Base-by-base conservation (phyloP, 495 filamentous ascomycete genomes). In the Hyaloscypha bicolor region DNA sequence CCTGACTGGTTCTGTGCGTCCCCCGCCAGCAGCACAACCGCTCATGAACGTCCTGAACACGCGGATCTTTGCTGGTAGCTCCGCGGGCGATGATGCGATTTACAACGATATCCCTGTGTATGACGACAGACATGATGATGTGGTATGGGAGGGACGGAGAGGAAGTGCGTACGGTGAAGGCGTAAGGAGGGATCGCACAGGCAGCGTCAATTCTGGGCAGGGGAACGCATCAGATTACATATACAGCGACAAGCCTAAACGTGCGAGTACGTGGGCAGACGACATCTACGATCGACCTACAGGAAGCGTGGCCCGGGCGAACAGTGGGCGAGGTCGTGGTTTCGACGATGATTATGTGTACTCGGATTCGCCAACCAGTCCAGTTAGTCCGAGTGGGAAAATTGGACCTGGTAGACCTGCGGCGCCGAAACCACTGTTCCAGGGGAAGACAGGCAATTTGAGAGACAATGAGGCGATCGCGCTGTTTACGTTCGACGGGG, bases 21-120 rank as follows among this genome's bases (percentile, higher is more conserved):
- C 93, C 19, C 94, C 95, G 9, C 88, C 91, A 14, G 87, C 89
- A 31, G 91, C 95, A 8, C 90, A 91, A 53, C 91, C 94, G 22
- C 84, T 99, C 29, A 88, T 95, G 83, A 86, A 81, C 58, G 86
- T 99, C 16, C 80, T 99, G 66, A 93, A 91, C 73, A 92, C 93
- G 6, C 85, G 93, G 31, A 85, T 90, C 59, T 99, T 99, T 78
- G 83, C 85, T 35, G 93, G 93, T 32, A 80, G 86, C 60, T 73
- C 78, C 2, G 71, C 73, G 2, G 76, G 79, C 35, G 82, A 83
- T 21, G 88, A 91, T 68, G 75, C 80, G 32, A 96, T 95, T 88
- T 99, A 97, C 81, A 98, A 98, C 76, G 94, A 97, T 72, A 89
- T 91, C 21, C 95, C 95, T 1, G 85, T 97, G 5, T 99, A 98